Base-by-base conservation (phyloP, 352 stramenopile genomes). In the Phytophthora chlamydospora region DNA sequence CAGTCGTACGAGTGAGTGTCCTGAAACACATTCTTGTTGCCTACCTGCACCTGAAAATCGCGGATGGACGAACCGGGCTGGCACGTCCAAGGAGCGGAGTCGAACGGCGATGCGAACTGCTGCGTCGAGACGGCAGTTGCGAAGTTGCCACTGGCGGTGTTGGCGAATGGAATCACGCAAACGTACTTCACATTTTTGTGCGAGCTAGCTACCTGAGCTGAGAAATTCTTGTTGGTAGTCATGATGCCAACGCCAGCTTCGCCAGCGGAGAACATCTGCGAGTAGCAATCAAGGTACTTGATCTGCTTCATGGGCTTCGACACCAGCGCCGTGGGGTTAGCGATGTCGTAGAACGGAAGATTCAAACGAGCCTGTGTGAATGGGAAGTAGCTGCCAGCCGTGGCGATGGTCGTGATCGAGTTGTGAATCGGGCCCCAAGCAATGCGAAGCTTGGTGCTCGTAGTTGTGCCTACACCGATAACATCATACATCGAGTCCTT, bases 301-400 rank as follows among this genome's bases (percentile, higher is more conserved):
- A 65, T 38, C 12, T 31, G 61, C 24, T 69, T 73, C 17, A 73
- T 43, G 27, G 65, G 65, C 29, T 71, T 75, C 11, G 16, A 34
- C 24, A 73, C 57, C 6, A 73, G 53, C 29, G 44, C 7, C 17
- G 31, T 44, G 31, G 66, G 61, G 59, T 63, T 57, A 44, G 45
- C 38, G 11, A 69, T 29, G 65, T 75, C 67, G 44, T 76, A 76
- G 38, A 67, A 67, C 19, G 68, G 59, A 48, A 76, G 65, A 17
- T 65, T 35, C 2, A 48, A 6, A 3, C 41, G 41, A 33, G 10
- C 4, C 21, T 48, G 41, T 10, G 41, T 31, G 11, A 48, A 48
- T 0, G 41, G 41, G 1, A 48, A 48, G 12, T 21, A 19, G 7
- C 0, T 31, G 0, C 41, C 41, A 47, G 41, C 16, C 4, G 41